These are phyloP conservation scores for Penicillium sp. DNA, from an alignment of 2,329 filamentous ascomycete genomes.

Conservation along the genomic window DNA sequence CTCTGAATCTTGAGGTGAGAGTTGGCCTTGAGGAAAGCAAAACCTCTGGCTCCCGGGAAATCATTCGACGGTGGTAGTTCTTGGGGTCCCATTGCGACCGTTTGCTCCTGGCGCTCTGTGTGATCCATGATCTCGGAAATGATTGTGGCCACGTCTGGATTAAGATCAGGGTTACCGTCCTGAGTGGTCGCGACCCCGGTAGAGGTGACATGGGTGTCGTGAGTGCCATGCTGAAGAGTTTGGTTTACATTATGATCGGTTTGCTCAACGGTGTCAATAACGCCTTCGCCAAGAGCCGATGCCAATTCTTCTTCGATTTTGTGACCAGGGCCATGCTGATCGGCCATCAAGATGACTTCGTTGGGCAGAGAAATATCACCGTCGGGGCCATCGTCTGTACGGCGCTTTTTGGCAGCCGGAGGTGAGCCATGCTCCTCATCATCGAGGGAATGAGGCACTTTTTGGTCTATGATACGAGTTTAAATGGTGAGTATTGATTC, in stretches of 20 bases:
- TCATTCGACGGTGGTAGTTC: constrained; percentile 29
- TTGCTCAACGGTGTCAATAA: constrained; percentile 28
- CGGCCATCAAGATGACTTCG: constrained; percentile 19
- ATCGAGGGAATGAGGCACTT: constrained; percentile 33
- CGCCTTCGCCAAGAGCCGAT: constrained; percentile 33
- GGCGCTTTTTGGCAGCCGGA: constrained; percentile 41
- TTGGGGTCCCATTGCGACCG: constrained; percentile 37
- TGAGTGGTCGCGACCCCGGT: constrained; percentile 19
- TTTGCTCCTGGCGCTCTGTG: constrained; percentile 42
- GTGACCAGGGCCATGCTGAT: constrained; percentile 30
- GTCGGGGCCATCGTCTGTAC: constrained; percentile 33
- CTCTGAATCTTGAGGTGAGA: constrained; percentile 56
- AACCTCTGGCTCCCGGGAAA: constrained; percentile 32
- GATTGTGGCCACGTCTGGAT: constrained; percentile 38
- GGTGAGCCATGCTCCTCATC: constrained; percentile 34
- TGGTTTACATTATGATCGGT: constrained; percentile 21
- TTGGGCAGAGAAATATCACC: constrained; percentile 23
- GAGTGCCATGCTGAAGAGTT: constrained; percentile 18
- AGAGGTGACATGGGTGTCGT: constrained; percentile 18
- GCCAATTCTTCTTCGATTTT: constrained; percentile 39
- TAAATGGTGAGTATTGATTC: background rate
- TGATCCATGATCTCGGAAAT: constrained; percentile 46
- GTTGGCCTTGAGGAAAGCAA: constrained; percentile 44
- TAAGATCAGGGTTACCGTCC: constrained; percentile 28
- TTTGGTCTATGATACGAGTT: constrained; percentile 24